Evolutionary conservation across 1,284 basidiomycete genomes (phyloP).

Genomic region (Rhodotorula sp.): DNA sequence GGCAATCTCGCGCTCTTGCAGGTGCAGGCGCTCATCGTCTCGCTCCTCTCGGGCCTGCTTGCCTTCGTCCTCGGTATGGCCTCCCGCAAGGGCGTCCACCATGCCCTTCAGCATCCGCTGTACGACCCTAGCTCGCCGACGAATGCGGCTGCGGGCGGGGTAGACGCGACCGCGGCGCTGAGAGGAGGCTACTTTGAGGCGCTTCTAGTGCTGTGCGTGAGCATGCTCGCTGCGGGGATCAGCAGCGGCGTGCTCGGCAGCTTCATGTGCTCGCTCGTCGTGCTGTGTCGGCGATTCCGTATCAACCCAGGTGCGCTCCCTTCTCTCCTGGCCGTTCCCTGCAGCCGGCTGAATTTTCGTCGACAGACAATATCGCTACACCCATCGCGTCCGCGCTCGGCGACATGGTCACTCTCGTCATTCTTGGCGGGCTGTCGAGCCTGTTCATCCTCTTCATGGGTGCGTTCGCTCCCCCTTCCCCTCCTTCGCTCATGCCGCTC

Average conservation of each 20-base stretch:
- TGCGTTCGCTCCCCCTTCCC: background rate
- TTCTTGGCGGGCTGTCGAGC: constrained; percentile 51
- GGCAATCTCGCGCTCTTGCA: constrained; percentile 88
- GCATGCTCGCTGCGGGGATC: constrained; percentile 82
- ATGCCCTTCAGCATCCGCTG: constrained; percentile 47
- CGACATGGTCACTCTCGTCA: constrained; percentile 76
- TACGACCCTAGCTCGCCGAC: constrained; percentile 23
- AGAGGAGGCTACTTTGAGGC: constrained; percentile 59
- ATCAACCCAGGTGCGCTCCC: constrained; percentile 73
- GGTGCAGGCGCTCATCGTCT: constrained; percentile 88
- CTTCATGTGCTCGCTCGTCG: constrained; percentile 86
- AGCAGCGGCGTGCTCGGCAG: constrained; percentile 80
- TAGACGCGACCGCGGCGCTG: constrained; percentile 39
- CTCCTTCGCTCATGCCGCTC: background rate
- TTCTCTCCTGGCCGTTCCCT: background rate
- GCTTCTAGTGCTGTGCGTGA: constrained; percentile 80
- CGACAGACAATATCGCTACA: constrained; percentile 89
- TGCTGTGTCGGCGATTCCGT: constrained; percentile 72
- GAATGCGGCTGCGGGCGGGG: background rate
- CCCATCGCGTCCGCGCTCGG: constrained; percentile 90
- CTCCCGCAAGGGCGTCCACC: constrained; percentile 45
- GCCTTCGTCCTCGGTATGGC: constrained; percentile 57
- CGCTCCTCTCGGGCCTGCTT: constrained; percentile 78
- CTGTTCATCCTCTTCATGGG: constrained; percentile 49
- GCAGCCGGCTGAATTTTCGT: background rate